Percentiles rank a stretch among this genome's conserved stretches.
phyloP scores from a whole-genome alignment of 495 filamentous ascomycete species.

The Patellaria atrata region DNA sequence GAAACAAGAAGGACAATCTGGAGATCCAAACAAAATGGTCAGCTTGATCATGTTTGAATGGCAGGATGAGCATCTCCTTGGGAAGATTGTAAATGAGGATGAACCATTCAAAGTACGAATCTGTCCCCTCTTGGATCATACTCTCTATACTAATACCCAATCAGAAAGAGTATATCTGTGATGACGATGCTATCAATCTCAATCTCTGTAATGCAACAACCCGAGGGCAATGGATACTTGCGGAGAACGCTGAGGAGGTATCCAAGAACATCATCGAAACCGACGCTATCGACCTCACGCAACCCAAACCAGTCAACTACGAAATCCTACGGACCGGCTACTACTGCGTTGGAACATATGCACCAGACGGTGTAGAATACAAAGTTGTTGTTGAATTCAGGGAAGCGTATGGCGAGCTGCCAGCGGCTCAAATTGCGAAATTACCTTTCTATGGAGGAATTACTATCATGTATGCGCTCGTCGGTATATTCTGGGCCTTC shows the following conservation, averaged over 20 bases:
- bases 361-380: conserved; percentile 43
- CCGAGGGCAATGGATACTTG: conserved; percentile 74
- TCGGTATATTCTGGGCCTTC: conserved; percentile 83
- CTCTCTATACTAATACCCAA: conserved; percentile 3
- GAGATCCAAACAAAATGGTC: conserved; percentile 61
- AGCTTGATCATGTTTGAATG: conserved; percentile 92
- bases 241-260: conserved; percentile 50
- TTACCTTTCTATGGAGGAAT: conserved; percentile 94
- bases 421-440: conserved; percentile 88
- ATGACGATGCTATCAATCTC: conserved; percentile 46
- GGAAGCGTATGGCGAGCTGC: conserved; percentile 92
- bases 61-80: conserved; percentile 67
- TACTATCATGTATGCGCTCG: conserved; percentile 84
- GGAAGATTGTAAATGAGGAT: no score
- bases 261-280: conserved; percentile 61
- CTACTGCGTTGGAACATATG: conserved; percentile 78
- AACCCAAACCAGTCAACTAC: conserved; percentile 61
- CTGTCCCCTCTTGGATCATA: conserved; percentile 13
- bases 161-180: conserved; percentile 63
- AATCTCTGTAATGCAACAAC: conserved; percentile 58
- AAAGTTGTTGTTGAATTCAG: conserved; percentile 76
- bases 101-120: no score
- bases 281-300: conserved; percentile 55
- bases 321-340: conserved; percentile 65
- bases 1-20: conserved; percentile 29